These are phyloP conservation scores for Phaeomoniella chlamydospora DNA, from an alignment of 2,329 filamentous ascomycete genomes.

Conservation along the genomic window DNA sequence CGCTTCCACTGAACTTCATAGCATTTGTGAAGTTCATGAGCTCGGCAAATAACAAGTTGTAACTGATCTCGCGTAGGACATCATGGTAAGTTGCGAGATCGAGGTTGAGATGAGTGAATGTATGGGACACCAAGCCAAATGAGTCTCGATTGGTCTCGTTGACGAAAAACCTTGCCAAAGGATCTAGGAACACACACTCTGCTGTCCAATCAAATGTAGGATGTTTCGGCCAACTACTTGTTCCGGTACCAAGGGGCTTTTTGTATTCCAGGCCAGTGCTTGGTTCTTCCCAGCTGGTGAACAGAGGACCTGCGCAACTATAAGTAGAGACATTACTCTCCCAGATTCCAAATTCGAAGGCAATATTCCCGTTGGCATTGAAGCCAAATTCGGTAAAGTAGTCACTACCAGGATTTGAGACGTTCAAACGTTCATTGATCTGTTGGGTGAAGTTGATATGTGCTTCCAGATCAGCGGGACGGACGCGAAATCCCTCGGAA, in stretches of 20 bases:
- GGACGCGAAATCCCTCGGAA: slow-evolving; percentile 2
- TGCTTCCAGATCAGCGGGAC: slow-evolving; percentile 2
- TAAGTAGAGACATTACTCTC: not conserved
- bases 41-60: slow-evolving; percentile 2
- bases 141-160: slow-evolving; percentile 1
- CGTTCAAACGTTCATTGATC: slow-evolving; percentile 2
- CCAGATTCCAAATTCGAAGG: not conserved
- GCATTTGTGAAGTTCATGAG: not conserved
- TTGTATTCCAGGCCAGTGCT: not conserved
- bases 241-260: not conserved
- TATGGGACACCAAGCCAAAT: slow-evolving; percentile 4
- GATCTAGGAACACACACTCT: not conserved
- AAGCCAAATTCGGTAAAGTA: slow-evolving; percentile 4
- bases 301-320: not conserved
- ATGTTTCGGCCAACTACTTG: not conserved
- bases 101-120: slow-evolving; percentile 4
- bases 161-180: not conserved
- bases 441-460: slow-evolving; percentile 1
- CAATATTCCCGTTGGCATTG: slow-evolving; percentile 5
- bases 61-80: slow-evolving; percentile 3
- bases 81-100: slow-evolving; percentile 5
- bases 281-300: not conserved
- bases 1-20: slow-evolving; percentile 1
- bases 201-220: not conserved
- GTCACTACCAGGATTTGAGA: slow-evolving; percentile 1